Conservation (phyloP, 352 stramenopile species). For the Blastocystis sp. region DNA sequence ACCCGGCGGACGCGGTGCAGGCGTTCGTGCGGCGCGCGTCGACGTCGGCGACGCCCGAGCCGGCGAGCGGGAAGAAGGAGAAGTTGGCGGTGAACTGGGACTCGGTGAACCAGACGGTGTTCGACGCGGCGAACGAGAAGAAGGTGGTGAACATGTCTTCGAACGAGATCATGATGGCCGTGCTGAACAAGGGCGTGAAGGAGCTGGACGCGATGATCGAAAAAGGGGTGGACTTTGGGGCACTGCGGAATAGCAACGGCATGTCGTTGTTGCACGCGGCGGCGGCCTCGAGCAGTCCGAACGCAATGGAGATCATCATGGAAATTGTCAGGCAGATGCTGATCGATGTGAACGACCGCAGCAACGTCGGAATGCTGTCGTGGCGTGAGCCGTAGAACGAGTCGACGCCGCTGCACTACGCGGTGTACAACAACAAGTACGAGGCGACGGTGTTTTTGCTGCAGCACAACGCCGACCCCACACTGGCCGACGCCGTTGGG, state of each 20-base stretch:
- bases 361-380: neutral
- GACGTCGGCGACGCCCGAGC: neutral
- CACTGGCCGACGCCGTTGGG: neutral
- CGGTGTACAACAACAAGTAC: constrained; percentile 52
- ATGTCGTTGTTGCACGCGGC: constrained; percentile 46
- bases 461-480: constrained; percentile 16
- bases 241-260: constrained; percentile 6
- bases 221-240: constrained; percentile 14
- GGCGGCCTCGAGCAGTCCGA: neutral
- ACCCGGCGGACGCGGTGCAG: neutral
- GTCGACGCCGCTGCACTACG: constrained; percentile 22
- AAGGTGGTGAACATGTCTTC: neutral
- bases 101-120: neutral
- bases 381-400: neutral
- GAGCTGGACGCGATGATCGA: neutral
- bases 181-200: constrained; percentile 8
- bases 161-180: neutral
- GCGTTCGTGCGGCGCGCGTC: neutral
- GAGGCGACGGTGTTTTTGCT: neutral
- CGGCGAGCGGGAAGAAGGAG: neutral
- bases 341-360: constrained; percentile 42
- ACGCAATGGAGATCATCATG: neutral
- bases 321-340: neutral
- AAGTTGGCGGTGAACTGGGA: neutral
- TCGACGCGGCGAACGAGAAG: constrained; percentile 12